Evolutionary conservation across 805 yeast species (phyloP).

Genomic region (Wickerhamomyces chaumierensis): DNA sequence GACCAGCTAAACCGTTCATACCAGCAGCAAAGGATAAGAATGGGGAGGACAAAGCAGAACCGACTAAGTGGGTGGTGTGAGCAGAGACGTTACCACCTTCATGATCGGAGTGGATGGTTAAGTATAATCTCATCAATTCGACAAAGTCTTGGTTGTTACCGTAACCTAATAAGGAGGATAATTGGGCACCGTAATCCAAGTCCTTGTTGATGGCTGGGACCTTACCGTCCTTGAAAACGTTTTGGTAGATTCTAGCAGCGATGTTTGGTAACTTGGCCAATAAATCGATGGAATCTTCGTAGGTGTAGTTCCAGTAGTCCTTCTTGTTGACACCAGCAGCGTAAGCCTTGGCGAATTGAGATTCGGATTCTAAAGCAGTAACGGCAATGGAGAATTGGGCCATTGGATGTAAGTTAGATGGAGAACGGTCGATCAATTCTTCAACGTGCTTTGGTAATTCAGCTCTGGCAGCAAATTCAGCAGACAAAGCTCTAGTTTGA

Average conservation of each 20-base stretch:
- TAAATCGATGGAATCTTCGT: conserved; percentile 69
- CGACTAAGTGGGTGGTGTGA: conserved; percentile 78
- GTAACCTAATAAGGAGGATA: conserved; percentile 46
- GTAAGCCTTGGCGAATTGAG: conserved; percentile 76
- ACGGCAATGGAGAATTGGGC: conserved; percentile 81
- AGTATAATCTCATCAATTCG: conserved; percentile 71
- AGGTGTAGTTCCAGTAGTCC: conserved; percentile 78
- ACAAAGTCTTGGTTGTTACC: conserved; percentile 57
- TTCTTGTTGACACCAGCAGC: conserved; percentile 74
- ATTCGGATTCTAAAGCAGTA: conserved; percentile 72
- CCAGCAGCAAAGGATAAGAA: conserved; percentile 74
- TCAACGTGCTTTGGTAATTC: conserved; percentile 69
- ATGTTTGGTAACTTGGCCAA: conserved; percentile 75
- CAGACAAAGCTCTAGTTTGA: conserved; percentile 61
- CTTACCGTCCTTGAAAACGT: conserved; percentile 76
- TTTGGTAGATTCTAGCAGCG: conserved; percentile 77
- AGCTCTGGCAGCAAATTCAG: conserved; percentile 71
- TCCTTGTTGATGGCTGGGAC: conserved; percentile 36
- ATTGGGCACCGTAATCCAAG: conserved; percentile 57
- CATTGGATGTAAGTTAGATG: conserved; percentile 77
- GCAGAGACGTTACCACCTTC: conserved; percentile 89
- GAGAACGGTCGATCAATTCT: conserved; percentile 62
- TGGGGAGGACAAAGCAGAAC: conserved; percentile 74
- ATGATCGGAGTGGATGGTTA: conserved; percentile 78
- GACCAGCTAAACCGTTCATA: conserved; percentile 79